Evolutionary conservation across 2,329 filamentous ascomycete species (phyloP).

Genomic region (Periglandula ipomoeae): DNA sequence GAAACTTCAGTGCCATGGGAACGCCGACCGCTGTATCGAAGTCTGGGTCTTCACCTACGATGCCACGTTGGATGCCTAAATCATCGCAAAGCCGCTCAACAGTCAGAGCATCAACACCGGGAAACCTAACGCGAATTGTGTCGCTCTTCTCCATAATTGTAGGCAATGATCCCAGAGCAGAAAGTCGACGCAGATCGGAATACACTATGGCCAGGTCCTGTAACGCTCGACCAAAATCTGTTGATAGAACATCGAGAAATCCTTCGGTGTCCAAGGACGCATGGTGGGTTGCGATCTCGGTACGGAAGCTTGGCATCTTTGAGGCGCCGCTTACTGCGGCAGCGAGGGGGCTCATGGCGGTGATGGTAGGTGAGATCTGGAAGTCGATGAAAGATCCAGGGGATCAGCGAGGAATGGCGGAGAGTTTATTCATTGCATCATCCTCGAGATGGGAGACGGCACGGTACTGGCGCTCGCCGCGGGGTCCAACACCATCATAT

Average conservation of each 20-base stretch:
- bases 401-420: slow-evolving; percentile 40
- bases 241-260: slow-evolving; percentile 74
- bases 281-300: slow-evolving; percentile 29
- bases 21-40: slow-evolving; percentile 61
- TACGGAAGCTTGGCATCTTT: slow-evolving; percentile 34
- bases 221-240: slow-evolving; percentile 79
- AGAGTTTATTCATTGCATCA: slow-evolving; percentile 59
- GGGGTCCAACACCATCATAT: slow-evolving; percentile 68
- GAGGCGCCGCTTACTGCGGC: slow-evolving; percentile 40
- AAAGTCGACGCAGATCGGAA: slow-evolving; percentile 71
- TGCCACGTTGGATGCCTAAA: slow-evolving; percentile 70
- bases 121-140: slow-evolving; percentile 74
- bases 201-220: slow-evolving; percentile 74
- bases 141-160: slow-evolving; percentile 61
- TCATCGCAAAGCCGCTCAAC: slow-evolving; percentile 81
- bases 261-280: slow-evolving; percentile 71
- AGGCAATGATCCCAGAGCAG: slow-evolving; percentile 73
- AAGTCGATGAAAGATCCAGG: slow-evolving; percentile 87
- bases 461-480: slow-evolving; percentile 72
- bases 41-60: slow-evolving; percentile 66
- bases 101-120: slow-evolving; percentile 75
- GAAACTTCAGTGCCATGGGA: slow-evolving; percentile 71
- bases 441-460: slow-evolving; percentile 67
- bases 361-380: slow-evolving; percentile 78
- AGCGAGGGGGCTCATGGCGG: slow-evolving; percentile 67